These are phyloP conservation scores for Chaetoceros muelleri DNA, from an alignment of 108 stramenopile genomes.

Conservation along the genomic window DNA sequence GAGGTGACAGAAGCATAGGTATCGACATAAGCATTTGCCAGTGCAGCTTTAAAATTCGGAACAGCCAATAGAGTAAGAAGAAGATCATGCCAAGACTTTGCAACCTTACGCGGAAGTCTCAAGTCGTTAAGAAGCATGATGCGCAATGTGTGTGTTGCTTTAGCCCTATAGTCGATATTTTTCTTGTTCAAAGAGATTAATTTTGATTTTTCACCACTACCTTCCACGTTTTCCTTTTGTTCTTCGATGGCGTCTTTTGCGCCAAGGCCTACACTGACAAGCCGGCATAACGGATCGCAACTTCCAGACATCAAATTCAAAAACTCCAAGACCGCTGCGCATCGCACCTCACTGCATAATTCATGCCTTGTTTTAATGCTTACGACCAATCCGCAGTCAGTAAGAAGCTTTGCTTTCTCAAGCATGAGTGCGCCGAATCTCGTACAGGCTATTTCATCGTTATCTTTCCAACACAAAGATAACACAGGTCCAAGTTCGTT, in stretches of 20 bases:
- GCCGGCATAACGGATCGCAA: slow-evolving; percentile 73
- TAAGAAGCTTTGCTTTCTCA: slow-evolving; percentile 33
- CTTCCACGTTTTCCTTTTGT: no score
- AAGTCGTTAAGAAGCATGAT: slow-evolving; percentile 49
- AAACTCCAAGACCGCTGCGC: slow-evolving; percentile 56
- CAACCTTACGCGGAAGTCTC: slow-evolving; percentile 49
- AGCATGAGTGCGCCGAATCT: slow-evolving; percentile 52
- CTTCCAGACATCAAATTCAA: slow-evolving; percentile 45
- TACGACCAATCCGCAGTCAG: slow-evolving; percentile 44
- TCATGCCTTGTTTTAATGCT: slow-evolving; percentile 53
- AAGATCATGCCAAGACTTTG: slow-evolving; percentile 74
- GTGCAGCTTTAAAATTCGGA: slow-evolving; percentile 81
- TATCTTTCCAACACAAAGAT: slow-evolving; percentile 55
- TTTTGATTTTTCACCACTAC: neutral
- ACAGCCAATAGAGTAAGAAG: slow-evolving; percentile 84
- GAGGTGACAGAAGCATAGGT: slow-evolving; percentile 69
- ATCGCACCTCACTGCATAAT: slow-evolving; percentile 51
- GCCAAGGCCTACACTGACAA: no score
- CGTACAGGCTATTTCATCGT: slow-evolving; percentile 46
- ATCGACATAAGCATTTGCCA: slow-evolving; percentile 86
- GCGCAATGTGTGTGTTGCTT: no score
- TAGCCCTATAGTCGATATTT: no score
- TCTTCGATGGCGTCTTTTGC: no score
- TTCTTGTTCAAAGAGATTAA: no score
- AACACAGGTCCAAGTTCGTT: slow-evolving; percentile 47